Conservation (phyloP, 1,139 yeast genomes). For the Zygosaccharomyces sapae region DNA sequence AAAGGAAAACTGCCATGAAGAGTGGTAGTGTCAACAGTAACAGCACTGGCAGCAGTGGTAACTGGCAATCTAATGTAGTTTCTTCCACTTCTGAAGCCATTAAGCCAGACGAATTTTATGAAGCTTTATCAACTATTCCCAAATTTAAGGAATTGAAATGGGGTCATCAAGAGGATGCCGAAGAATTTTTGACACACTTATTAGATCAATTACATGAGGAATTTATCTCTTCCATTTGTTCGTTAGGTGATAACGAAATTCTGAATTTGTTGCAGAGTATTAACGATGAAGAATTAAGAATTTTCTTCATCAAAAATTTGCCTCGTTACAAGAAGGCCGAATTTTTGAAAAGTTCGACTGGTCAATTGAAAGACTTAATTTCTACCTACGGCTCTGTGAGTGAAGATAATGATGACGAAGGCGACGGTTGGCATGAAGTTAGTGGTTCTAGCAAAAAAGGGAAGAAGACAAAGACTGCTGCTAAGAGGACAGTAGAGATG, state of each 20-base stretch:
- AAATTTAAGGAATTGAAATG: constrained; percentile 76
- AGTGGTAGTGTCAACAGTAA: constrained; percentile 5
- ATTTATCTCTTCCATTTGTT: constrained; percentile 57
- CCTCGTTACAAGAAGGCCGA: constrained; percentile 37
- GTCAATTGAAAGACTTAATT: constrained; percentile 26
- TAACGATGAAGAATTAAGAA: constrained; percentile 37
- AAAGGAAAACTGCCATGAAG: constrained; percentile 9
- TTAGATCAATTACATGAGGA: constrained; percentile 92
- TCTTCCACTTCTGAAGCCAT: constrained; percentile 41
- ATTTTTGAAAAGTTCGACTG: constrained; percentile 29
- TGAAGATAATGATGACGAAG: constrained; percentile 33
- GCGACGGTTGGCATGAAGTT: constrained; percentile 79
- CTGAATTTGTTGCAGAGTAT: constrained; percentile 43
- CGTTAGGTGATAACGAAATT: constrained; percentile 45
- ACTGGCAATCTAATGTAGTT: constrained; percentile 9
- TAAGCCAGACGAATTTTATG: constrained; percentile 64
- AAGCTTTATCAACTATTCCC: constrained; percentile 52
- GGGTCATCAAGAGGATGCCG: constrained; percentile 99
- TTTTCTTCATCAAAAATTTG: constrained; percentile 33
- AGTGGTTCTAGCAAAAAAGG: constrained; percentile 43
- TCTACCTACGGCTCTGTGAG: constrained; percentile 26
- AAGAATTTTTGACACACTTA: constrained; percentile 85
- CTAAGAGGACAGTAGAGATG: constrained; percentile 70
- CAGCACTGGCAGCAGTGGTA: not conserved
- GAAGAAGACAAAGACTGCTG: constrained; percentile 54